Base-by-base conservation (phyloP, 306 rosid species). In the Cyclanthera cordifolia region DNA sequence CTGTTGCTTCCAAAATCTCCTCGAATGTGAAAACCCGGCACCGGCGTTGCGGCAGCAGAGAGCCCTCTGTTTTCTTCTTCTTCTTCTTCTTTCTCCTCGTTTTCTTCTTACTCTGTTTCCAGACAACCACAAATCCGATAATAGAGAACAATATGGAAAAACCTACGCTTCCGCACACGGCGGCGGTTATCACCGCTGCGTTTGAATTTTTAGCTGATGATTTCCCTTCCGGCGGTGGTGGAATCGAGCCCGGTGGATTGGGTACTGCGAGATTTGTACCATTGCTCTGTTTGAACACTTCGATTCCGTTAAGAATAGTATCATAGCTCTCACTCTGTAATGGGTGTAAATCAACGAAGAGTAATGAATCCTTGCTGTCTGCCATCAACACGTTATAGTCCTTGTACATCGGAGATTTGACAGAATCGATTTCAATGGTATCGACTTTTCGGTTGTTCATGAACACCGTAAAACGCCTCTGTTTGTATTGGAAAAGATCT, bases 251-350 rank as follows among this genome's bases (percentile, higher is more conserved):
- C n/a, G 14, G 14, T 0, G 72, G 80, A 24, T 74, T 74, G 2
- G 55, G 70, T 14, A 76, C 85, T 1, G 77, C 79, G 3, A 77
- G 85, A 68, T 48, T 12, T 8, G 0, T 12, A 2, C 15, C 0
- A 0, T 71, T 45, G 39, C 15, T 81, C 48, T 77, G 30, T 21
- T 79, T 82, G 72, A 82, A 82, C 57, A 82, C 74, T 53, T 82
- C 83, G 3, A 74, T 9, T 0, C 82, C 84, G 14, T 77, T 82
- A 67, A 82, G 53, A 41, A 82, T 71, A 1, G 76, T 76, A 71
- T 79, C 83, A 2, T 0, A 6, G 43, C 19, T 23, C 0, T 0
- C 1, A 4, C 71, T 58, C 1, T 0, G 0, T 15, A 0, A 5
- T 3, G 77, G 72, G 28, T 41, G 52, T 6, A 78, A 67, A 59